Evolutionary conservation across 306 rosid species (phyloP), one percentile per base, ranked within the genome.

Genomic region (Prinsepia uniflora): DNA sequence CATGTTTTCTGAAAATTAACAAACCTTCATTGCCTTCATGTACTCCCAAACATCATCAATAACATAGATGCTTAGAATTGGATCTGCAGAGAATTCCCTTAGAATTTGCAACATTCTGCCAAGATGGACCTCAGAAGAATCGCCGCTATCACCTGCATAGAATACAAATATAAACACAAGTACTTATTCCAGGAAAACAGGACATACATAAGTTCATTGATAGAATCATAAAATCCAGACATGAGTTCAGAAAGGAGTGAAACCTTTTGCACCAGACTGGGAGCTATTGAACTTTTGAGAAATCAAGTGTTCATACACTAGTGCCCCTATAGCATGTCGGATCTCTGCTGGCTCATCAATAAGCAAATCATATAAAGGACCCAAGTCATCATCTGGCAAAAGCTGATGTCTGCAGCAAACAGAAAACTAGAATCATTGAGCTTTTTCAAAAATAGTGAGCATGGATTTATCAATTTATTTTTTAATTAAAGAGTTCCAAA

Each of bases 21-120:
- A 68, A 58, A 94, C 98, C 98, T 94, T 94, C 79, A 87, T 90
- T 46, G 97, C 96, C 72, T 85, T 78, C 98, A 94, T 94, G 86
- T 90, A 90, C 69, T 94, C 98, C 98, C 98, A 94, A 52, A 94
- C 97, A 78, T 89, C 98, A 76, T 94, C 98, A 64, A 94, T 91
- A 74, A 94, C 98, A 65, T 94, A 94, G 72, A 81, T 78, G 72
- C 94, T 90, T 79, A 94, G 80, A 75, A 90, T 89, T 63, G 89
- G 96, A 86, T 94, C 96, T 19, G 88, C 86, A 46, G 98, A 91
- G 79, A 94, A 90, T 83, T 94, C 98, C 78, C 90, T 91, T 71
- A 94, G 81, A 78, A 94, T 94, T 76, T 88, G 87, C 89, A 94
- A 79, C 92, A 94, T 90, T 81, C 96, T 90, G 70, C 85, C 83